Evolutionary conservation across 2,329 filamentous ascomycete genomes (phyloP).

Genomic region (Polychaeton citri): DNA sequence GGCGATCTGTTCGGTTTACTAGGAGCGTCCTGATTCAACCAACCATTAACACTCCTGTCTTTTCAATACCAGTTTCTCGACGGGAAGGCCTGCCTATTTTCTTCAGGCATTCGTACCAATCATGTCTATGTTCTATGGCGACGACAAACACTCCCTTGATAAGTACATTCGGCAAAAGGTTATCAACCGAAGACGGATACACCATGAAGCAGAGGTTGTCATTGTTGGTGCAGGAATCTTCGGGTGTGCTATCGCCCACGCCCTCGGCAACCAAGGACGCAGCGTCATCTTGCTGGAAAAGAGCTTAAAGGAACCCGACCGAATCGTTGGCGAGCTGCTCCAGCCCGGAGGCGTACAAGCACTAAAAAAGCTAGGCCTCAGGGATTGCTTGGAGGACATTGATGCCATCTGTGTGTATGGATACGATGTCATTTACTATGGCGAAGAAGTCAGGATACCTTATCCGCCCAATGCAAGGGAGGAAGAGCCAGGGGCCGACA

Average conservation of each 20-base stretch:
- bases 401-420: constrained; percentile 73
- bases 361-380: constrained; percentile 65
- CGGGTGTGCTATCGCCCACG: constrained; percentile 73
- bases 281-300: constrained; percentile 82
- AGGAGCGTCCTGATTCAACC: too few species aligned
- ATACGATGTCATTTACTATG: constrained; percentile 78
- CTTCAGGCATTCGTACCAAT: too few species aligned
- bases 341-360: constrained; percentile 83
- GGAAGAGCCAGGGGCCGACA: constrained; percentile 16
- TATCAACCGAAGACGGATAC: constrained; percentile 31
- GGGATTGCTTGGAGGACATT: constrained; percentile 73
- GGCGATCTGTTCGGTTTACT: too few species aligned
- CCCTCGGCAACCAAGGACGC: constrained; percentile 76
- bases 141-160: not conserved
- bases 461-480: constrained; percentile 53
- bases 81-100: too few species aligned
- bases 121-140: too few species aligned
- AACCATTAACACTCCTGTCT: too few species aligned
- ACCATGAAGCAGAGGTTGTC: constrained; percentile 65
- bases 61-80: too few species aligned
- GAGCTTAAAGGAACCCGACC: constrained; percentile 81
- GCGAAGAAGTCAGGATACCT: constrained; percentile 57
- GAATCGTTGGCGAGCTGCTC: constrained; percentile 89
- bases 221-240: constrained; percentile 86
- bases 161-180: not conserved